These are phyloP conservation scores for Sarcodon sp. DNA, from an alignment of 768 basidiomycete species.

Conservation along the genomic window DNA sequence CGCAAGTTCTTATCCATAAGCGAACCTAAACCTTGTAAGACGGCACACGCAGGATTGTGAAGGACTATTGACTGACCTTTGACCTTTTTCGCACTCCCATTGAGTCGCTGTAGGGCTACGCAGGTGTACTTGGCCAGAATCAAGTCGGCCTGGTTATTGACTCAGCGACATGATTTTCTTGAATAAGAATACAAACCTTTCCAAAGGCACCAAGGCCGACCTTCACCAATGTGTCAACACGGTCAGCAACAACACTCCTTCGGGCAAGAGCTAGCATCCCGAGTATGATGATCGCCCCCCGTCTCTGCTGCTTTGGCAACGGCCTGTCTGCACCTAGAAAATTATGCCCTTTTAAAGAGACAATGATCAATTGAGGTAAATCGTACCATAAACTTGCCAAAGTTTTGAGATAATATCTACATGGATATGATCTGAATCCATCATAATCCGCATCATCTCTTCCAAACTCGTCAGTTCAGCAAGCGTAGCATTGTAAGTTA, in stretches of 20 bases:
- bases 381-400: constrained; percentile 93
- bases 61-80: constrained; percentile 48
- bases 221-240: constrained; percentile 73
- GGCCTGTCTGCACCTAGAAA: constrained; percentile 54
- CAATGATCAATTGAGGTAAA: background rate
- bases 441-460: constrained; percentile 94
- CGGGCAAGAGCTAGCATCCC: constrained; percentile 92
- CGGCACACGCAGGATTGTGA: background rate
- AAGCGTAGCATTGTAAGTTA: constrained; percentile 84
- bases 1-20: constrained; percentile 78
- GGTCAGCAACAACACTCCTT: constrained; percentile 64
- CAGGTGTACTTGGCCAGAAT: constrained; percentile 90
- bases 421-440: constrained; percentile 79
- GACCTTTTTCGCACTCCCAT: constrained; percentile 93
- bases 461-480: constrained; percentile 94
- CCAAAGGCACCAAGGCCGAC: constrained; percentile 80
- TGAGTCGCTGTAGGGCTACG: constrained; percentile 82
- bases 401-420: constrained; percentile 79
- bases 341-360: background rate
- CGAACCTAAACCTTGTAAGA: constrained; percentile 41
- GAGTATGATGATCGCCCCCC: constrained; percentile 92
- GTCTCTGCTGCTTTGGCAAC: constrained; percentile 75
- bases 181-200: constrained; percentile 36
- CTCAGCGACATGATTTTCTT: background rate
- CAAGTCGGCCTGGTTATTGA: constrained; percentile 53